Percentiles rank a stretch among this genome's conserved stretches.
Conservation (phyloP, 2,329 filamentous ascomycete species). For the Paecilomyces formosus region DNA sequence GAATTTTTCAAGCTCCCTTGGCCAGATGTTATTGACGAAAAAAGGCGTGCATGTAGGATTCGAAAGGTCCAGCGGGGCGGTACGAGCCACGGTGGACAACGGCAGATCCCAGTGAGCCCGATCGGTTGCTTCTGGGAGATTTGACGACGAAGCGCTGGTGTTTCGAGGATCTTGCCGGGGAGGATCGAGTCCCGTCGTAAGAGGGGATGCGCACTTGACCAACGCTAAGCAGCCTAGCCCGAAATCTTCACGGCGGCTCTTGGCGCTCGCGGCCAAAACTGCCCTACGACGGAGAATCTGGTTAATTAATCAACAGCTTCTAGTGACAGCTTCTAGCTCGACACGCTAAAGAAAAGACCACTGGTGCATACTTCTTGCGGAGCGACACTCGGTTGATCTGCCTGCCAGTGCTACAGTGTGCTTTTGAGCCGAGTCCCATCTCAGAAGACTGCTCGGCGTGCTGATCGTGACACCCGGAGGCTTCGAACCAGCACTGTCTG, state of each 20-base stretch:
- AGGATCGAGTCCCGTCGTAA: conserved; percentile 19
- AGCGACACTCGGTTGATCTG: neutral
- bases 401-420: neutral
- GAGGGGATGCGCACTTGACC: conserved; percentile 17
- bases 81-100: neutral
- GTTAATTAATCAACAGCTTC: neutral
- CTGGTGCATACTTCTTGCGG: neutral
- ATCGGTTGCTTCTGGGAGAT: neutral
- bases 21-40: neutral
- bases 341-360: neutral
- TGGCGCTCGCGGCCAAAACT: conserved; percentile 12
- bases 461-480: neutral
- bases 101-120: neutral
- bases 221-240: conserved; percentile 13
- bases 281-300: neutral
- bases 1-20: conserved; percentile 5
- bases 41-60: neutral
- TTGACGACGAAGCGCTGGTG: conserved; percentile 5
- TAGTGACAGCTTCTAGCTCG: neutral
- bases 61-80: neutral
- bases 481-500: neutral
- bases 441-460: neutral
- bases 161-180: conserved; percentile 18
- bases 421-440: neutral
- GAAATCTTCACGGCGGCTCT: conserved; percentile 12